Evolutionary conservation across 371 early-diverging fungal species (phyloP), one percentile per base, ranked within the genome.

Genomic region (Syncephalastrum racemosum): DNA sequence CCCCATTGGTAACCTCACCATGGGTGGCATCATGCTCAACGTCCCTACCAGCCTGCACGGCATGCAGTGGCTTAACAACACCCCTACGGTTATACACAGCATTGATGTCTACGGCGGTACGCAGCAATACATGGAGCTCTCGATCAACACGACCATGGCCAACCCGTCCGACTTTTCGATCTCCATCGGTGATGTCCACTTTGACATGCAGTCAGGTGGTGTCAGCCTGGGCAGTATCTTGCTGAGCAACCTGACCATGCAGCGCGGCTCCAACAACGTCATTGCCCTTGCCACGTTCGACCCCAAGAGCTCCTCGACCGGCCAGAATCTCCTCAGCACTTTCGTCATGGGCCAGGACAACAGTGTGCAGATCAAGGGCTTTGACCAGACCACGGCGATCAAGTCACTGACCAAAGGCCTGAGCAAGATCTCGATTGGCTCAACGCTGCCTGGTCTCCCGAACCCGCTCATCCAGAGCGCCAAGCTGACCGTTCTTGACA

Each of bases 141-240:
- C 74, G 23, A 75, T 84, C 48, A 67, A 69, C 53, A 69, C 77
- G 45, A 67, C 81, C 52, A 77, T 86, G 75, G 53, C 43, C 55
- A 86, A 84, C 59, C 87, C 85, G 16, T 75, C 80, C 14, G 69
- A 64, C 50, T 75, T 85, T 41, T 65, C 73, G 8, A 86, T 86
- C 55, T 45, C 72, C 23, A 73, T 78, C 47, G 80, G 81, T 50
- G 69, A 84, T 53, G 72, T 82, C 19, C 54, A 50, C 39, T 70
- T 82, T 46, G 66, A 59, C 19, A 62, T 84, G 60, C 25, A 67
- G 13, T 70, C 81, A 46, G 67, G 68, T 19, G 67, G 60, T 22
- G 63, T 49, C 23, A 45, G 60, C 3, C 68, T 84, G 18, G 85
- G 85, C 39, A 70, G 65, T 7, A 81, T 82, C 14, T 64, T 69